A percentile compares a stretch with the other conserved stretches of the same genome.
Conservation (phyloP, 306 rosid species). For the Rosa chinensis region DNA sequence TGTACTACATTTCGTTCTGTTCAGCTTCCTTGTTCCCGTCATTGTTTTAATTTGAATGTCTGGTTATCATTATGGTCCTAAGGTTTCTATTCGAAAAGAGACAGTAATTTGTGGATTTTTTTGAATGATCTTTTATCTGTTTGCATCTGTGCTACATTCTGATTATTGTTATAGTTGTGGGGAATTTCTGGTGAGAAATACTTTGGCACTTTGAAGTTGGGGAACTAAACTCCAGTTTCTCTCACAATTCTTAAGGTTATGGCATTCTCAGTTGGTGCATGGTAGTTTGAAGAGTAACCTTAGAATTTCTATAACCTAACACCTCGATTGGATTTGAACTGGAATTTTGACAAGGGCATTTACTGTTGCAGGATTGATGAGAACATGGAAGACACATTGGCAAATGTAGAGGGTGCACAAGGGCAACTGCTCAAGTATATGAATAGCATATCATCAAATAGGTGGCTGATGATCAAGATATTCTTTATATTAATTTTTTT, state of each 20-base stretch:
- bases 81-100: neutral
- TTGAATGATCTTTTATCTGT: neutral
- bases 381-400: conserved; percentile 92
- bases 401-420: conserved; percentile 96
- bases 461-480: conserved; percentile 99
- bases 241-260: neutral
- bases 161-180: neutral
- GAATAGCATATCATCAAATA: conserved; percentile 92
- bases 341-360: conserved; percentile 15
- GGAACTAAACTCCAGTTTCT: neutral
- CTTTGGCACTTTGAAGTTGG: neutral
- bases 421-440: conserved; percentile 90
- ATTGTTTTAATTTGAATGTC: neutral
- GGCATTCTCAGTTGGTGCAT: neutral
- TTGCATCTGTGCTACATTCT: neutral
- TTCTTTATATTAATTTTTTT: conserved; percentile 94
- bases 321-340: neutral
- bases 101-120: neutral
- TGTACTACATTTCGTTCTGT: neutral
- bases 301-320: neutral
- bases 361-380: conserved; percentile 77
- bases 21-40: neutral
- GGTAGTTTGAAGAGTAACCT: neutral
- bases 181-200: neutral
- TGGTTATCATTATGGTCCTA: neutral